These are phyloP conservation scores for Aegilops sharonensis DNA, from an alignment of 176 grass and related monocot species.

Conservation along the genomic window DNA sequence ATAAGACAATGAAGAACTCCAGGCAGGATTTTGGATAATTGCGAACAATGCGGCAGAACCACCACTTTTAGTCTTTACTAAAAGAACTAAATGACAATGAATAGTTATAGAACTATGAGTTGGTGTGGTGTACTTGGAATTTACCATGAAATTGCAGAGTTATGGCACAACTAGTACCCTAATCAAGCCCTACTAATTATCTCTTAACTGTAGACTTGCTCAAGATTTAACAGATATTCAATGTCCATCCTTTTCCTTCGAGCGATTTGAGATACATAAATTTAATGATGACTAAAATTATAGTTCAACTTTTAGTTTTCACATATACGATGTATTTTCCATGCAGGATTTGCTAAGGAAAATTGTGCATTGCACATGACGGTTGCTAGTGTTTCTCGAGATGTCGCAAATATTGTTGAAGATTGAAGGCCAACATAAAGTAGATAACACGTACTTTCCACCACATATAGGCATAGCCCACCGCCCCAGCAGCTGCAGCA, in stretches of 20 bases:
- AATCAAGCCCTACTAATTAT: background rate
- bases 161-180: background rate
- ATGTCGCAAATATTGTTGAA: background rate
- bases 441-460: slow-evolving; percentile 66
- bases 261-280: background rate
- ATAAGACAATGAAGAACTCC: background rate
- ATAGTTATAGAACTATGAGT: background rate
- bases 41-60: background rate
- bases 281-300: background rate
- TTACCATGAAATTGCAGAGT: background rate
- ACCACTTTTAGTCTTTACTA: background rate
- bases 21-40: background rate
- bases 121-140: background rate
- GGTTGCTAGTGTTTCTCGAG: no score
- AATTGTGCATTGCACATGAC: no score
- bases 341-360: no score
- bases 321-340: background rate
- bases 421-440: background rate
- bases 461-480: slow-evolving; percentile 84
- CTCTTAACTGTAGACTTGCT: background rate
- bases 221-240: background rate
- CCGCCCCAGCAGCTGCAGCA: slow-evolving; percentile 62
- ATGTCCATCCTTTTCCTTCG: background rate
- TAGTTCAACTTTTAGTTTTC: background rate
- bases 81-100: no score